A percentile compares a stretch with the other conserved stretches of the same genome.
Conservation (phyloP, 2,329 filamentous ascomycete genomes). For the Cercospora sp. region DNA sequence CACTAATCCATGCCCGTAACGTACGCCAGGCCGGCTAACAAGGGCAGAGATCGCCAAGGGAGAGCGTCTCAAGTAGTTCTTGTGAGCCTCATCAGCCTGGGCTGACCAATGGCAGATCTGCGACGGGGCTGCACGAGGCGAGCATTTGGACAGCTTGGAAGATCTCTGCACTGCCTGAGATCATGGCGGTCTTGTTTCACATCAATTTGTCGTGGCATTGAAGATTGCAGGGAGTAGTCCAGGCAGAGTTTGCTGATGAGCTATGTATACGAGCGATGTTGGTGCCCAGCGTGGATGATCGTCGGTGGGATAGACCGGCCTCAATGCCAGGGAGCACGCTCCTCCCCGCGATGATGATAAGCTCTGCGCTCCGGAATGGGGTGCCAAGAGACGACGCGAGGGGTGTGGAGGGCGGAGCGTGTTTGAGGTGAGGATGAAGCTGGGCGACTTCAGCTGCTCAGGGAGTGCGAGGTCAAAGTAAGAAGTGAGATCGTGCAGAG, state of each 20-base stretch:
- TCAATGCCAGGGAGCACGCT: not conserved
- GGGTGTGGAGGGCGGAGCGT: not conserved
- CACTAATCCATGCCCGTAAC: not conserved
- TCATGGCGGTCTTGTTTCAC: not conserved
- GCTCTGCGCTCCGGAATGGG: not conserved
- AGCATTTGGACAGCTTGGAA: not conserved
- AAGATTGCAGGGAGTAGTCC: not conserved
- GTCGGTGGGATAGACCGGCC: not conserved
- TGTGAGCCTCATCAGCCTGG: not conserved
- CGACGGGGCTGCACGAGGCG: not conserved
- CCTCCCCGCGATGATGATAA: not conserved
- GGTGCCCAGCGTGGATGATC: not conserved
- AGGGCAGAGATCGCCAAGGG: not conserved
- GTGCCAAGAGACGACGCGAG: not conserved
- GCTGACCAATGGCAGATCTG: not conserved
- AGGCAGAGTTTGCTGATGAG: not conserved
- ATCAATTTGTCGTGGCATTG: not conserved
- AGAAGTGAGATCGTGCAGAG: not conserved
- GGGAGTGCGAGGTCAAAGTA: not conserved
- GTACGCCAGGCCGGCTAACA: not conserved
- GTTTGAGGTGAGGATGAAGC: not conserved
- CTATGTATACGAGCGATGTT: not conserved
- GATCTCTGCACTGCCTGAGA: not conserved
- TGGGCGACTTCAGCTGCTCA: constrained; percentile 1
- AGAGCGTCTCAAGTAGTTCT: not conserved